Evolutionary conservation across 768 basidiomycete species (phyloP).

Genomic region (Boletus sp.): DNA sequence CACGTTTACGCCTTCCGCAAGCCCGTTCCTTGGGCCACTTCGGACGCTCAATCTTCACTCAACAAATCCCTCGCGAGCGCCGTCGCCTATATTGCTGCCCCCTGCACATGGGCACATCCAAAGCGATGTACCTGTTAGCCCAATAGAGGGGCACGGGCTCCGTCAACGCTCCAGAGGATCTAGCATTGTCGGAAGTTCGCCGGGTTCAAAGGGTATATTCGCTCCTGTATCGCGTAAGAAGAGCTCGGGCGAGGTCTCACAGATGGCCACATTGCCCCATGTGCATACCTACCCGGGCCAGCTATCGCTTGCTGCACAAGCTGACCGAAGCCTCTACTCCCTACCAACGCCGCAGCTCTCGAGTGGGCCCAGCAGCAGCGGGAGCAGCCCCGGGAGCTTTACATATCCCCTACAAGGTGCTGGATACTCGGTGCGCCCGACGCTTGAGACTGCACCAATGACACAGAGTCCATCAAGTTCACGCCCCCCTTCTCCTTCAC

Average conservation of each 20-base stretch:
- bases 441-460: conserved; percentile 27
- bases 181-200: conserved; percentile 38
- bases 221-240: conserved; percentile 26
- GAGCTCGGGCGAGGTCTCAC: conserved; percentile 32
- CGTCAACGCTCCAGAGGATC: conserved; percentile 28
- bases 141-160: conserved; percentile 31
- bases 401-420: conserved; percentile 36
- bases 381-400: conserved; percentile 58
- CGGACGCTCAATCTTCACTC: conserved; percentile 74
- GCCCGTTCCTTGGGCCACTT: conserved; percentile 77
- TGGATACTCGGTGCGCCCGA: conserved; percentile 18
- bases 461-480: conserved; percentile 51
- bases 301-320: conserved; percentile 26
- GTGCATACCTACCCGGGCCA: conserved; percentile 34
- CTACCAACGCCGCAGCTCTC: conserved; percentile 60
- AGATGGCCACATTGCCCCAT: conserved; percentile 27
- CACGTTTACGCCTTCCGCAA: conserved; percentile 65
- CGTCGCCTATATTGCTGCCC: conserved; percentile 68
- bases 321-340: conserved; percentile 27
- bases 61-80: conserved; percentile 63
- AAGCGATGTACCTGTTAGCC: conserved; percentile 31
- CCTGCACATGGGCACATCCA: conserved; percentile 35
- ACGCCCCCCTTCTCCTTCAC: conserved; percentile 57
- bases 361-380: conserved; percentile 58
- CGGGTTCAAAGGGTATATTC: conserved; percentile 27